Evolutionary conservation across 176 grass and related monocot genomes (phyloP), one percentile per base, ranked within the genome.

Genomic region (Paspalum vaginatum): DNA sequence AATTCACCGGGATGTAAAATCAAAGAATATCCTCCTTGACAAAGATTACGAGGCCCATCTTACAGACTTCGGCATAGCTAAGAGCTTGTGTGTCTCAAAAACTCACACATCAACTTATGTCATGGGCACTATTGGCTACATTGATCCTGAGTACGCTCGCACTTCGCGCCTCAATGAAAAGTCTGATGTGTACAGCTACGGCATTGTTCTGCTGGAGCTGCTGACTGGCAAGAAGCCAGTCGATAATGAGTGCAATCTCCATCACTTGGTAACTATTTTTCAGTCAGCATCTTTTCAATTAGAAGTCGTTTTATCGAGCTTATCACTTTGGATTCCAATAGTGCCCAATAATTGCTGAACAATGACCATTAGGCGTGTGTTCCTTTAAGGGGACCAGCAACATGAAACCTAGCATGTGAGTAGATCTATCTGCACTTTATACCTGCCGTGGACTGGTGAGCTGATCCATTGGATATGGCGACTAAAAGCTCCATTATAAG

Each of bases 111-210:
- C 88, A 0, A 99, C 97, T 11, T 99, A 99, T 75, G 93, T 99
- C 38, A 96, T 99, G 97, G 97, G 97, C n/a, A 99, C 97, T 26
- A 99, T 99, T 54, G 97, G 97, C 27, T 99, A 99, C 61, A 99
- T 99, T 4, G 97, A 99, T 79, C 97, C 97, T 0, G 97, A 99
- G 79, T 99, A 99, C 8, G 97, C 97, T 0, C 92, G 97, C 49
- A 99, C 97, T 4, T 95, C 92, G 21, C 86, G 97, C 0, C 88
- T 99, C 61, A 99, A 99, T 2, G 97, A 99, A 61, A 99, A 99
- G 78, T 95, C 92, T 5, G 97, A 99, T 56, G 93, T 96, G 62
- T 99, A 99, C 78, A 99, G 97, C 81, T 99, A 96, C 8, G 97
- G 97, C 24, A 86, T 99, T 27, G 93, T 96, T 54, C 87, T 99